Base-by-base conservation (phyloP, 2,329 filamentous ascomycete species). In the Leptographium wingfieldii region DNA sequence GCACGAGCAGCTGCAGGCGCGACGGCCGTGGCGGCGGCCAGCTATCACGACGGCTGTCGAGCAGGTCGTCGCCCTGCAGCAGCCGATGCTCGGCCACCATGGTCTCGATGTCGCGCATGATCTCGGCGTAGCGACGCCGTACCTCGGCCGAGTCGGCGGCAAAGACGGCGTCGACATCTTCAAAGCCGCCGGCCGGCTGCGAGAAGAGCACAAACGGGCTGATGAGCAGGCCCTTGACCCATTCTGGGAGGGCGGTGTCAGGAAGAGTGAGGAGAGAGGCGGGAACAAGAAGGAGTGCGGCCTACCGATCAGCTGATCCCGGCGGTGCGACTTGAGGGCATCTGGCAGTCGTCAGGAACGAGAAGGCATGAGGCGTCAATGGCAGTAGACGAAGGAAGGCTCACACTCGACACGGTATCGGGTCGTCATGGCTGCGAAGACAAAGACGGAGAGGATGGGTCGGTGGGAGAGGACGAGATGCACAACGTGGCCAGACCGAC, bases 131-230 rank as follows among this genome's bases (percentile, higher is more conserved):
- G 63, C 94, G 85, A 60, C 88, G 80, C 69, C 94, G 90, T 31
- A 92, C 89, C 68, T 89, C 86, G 61, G 83, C 82, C 5, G 89
- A 88, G 77, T 92, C 91, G 61, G 85, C 80, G 53, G 80, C 76
- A 57, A 92, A 81, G 59, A 78, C 81, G 59, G 81, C 77, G 62
- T 82, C 82, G 66, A 84, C 80, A 60, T 82, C 78, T 64, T 92
- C 86, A 68, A 92, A 91, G 51, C 91, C 83, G 25, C 90, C 90
- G 1, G 90, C 95, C 3, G 94, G 94, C 70, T 97, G 92, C 1
- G 92, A 96, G 72, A 96, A 91, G 59, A 99, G 82, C 48, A 99
- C 92, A 70, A 99, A 99, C 0, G 94, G 94, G 0, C 97, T 92
- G 1, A 94, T 94, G 14, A 97, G 78, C 4, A 97, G 81, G 48